Percentiles rank a stretch among this genome's conserved stretches.
These are phyloP conservation scores for Tricholomella constricta DNA, from an alignment of 768 basidiomycete genomes.

Conservation along the genomic window DNA sequence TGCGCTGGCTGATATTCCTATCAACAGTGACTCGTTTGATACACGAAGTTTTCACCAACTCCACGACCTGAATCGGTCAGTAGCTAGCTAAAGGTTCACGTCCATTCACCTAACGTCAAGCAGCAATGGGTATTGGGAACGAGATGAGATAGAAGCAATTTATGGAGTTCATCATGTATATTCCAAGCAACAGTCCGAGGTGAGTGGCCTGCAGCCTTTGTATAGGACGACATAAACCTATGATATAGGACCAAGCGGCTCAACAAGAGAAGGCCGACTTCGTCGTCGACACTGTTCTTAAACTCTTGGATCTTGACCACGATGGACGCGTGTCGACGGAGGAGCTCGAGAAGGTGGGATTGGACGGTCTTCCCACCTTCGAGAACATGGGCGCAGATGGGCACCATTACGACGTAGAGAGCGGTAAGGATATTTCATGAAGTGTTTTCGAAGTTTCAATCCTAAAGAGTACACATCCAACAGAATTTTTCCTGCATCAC, in stretches of 20 bases:
- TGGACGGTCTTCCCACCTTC: slow-evolving; percentile 81
- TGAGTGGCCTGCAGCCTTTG: slow-evolving; percentile 16
- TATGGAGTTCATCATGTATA: slow-evolving; percentile 96
- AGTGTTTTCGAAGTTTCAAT: not conserved
- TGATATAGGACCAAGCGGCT: slow-evolving; percentile 64
- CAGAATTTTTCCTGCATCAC: slow-evolving; percentile 95
- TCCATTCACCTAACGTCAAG: not conserved
- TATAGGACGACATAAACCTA: not conserved
- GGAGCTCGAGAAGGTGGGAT: slow-evolving; percentile 73
- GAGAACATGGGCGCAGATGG: slow-evolving; percentile 85
- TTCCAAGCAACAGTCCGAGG: slow-evolving; percentile 80
- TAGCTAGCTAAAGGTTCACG: not conserved
- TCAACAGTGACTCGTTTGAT: slow-evolving; percentile 75
- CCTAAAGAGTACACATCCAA: not conserved
- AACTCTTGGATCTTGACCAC: slow-evolving; percentile 67
- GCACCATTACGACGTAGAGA: slow-evolving; percentile 91
- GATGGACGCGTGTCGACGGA: slow-evolving; percentile 71
- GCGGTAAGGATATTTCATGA: slow-evolving; percentile 55
- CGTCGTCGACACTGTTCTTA: slow-evolving; percentile 73
- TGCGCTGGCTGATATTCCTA: slow-evolving; percentile 7
- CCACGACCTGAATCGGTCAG: slow-evolving; percentile 87
- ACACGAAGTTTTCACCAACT: slow-evolving; percentile 90
- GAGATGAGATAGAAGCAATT: slow-evolving; percentile 89
- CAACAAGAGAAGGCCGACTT: slow-evolving; percentile 81
- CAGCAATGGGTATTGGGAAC: slow-evolving; percentile 82